Percentiles rank a stretch among this genome's conserved stretches.
phyloP scores from a whole-genome alignment of 495 filamentous ascomycete species.

The Rhypophila decipiens region DNA sequence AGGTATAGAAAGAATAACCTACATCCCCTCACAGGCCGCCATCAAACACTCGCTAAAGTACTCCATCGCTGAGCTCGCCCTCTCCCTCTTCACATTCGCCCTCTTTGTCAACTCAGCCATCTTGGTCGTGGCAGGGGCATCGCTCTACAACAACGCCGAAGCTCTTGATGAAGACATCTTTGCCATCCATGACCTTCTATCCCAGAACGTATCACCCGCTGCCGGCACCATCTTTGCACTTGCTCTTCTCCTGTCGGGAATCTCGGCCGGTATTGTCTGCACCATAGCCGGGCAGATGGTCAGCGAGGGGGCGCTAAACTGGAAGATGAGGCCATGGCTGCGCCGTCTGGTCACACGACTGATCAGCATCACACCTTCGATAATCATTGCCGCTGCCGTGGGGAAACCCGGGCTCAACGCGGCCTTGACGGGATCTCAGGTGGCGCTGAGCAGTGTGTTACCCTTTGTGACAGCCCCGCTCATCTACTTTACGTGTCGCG shows the following conservation, averaged over 20 bases:
- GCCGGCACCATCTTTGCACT: conserved; percentile 57
- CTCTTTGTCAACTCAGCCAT: conserved; percentile 93
- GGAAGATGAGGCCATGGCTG: conserved; percentile 53
- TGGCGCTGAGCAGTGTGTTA: conserved; percentile 71
- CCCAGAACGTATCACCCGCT: conserved; percentile 59
- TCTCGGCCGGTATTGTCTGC: conserved; percentile 50
- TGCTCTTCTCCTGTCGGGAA: conserved; percentile 48
- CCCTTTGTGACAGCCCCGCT: conserved; percentile 79
- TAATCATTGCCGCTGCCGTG: conserved; percentile 70
- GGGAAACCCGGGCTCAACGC: conserved; percentile 52
- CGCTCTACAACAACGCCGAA: conserved; percentile 55
- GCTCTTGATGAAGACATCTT: conserved; percentile 69
- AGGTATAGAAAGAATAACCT: conserved; percentile 48
- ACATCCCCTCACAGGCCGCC: conserved; percentile 70
- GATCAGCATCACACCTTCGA: conserved; percentile 68
- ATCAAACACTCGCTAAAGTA: conserved; percentile 76
- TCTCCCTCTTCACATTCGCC: conserved; percentile 85
- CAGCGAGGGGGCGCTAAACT: conserved; percentile 49
- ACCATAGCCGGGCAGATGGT: conserved; percentile 58
- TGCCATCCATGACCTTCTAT: conserved; percentile 72
- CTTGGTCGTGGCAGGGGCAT: conserved; percentile 79
- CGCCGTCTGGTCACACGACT: conserved; percentile 46
- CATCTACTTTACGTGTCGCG: conserved; percentile 79
- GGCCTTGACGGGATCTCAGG: conserved; percentile 73
- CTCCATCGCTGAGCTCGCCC: conserved; percentile 64